Base-by-base conservation (phyloP, 768 basidiomycete species). In the Candolleomyces efflorescens region DNA sequence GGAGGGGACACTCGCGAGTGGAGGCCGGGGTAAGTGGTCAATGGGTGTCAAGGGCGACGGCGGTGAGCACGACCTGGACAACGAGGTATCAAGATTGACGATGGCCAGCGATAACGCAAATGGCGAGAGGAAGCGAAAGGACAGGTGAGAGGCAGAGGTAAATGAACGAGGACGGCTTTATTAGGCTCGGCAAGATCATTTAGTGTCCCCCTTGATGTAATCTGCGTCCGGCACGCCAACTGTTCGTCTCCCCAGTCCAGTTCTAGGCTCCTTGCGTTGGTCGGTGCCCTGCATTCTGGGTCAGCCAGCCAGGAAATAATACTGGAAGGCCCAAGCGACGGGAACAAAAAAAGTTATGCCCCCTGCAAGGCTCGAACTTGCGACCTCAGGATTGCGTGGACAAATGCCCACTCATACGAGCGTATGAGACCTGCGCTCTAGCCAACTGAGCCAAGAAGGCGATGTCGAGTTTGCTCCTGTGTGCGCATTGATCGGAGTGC, bases 321-420 rank as follows among this genome's bases (percentile, higher is more conserved):
- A 5, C 32, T 32, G 32, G 7, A 32, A 3, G 32, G 32, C 32
- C 32, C 32, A 32, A 32, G 32, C 32, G 32, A 3, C 41, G 11
- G 32, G 11, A 32, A 32, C 41, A 43, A 38, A 46, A 70, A 64
- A 38, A 57, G 54, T 13, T 22, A 39, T 81, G 80, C 78, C 72
- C 79, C 72, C 73, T 78, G 77, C 75, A 78, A 80, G 80, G 75
- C 68, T 82, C 80, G 80, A 82, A 81, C 81, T 80, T 78, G 76
- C 78, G 81, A 80, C 79, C 78, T 82, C 78, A 76, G 78, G 81
- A 81, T 81, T 78, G 18, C 38, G 26, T 54, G 53, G 17, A 18
- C 24, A 41, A 24, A 10, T 24, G 52, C 46, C 58, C 59, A 67
- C 66, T 67, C 68, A 68, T 61, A 69, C 41, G 20, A 27, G 23